Conservation (phyloP, 1,284 basidiomycete genomes). For the Anthracocystis panici-leucophaei region DNA sequence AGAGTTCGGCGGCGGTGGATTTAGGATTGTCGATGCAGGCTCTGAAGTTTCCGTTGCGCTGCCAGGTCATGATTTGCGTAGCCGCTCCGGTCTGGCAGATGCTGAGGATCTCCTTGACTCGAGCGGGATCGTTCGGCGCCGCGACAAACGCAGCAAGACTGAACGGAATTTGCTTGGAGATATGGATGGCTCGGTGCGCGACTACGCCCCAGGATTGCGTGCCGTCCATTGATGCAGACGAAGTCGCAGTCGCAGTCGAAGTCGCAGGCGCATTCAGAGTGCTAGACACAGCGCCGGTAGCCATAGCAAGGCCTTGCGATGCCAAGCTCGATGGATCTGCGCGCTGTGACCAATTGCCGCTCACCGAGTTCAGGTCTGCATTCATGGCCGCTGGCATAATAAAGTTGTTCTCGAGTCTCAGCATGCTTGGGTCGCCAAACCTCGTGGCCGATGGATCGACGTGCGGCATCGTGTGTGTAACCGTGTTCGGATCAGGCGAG, state of each 20-base stretch:
- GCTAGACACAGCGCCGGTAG: not conserved
- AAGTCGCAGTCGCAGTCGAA: not conserved
- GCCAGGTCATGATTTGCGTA: conserved; percentile 47
- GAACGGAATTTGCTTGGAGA: conserved; percentile 30
- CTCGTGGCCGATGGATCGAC: not conserved
- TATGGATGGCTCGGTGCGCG: conserved; percentile 23
- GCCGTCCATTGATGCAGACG: conserved; percentile 4
- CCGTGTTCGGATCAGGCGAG: conserved; percentile 7
- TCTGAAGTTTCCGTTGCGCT: conserved; percentile 41
- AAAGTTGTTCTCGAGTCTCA: conserved; percentile 26
- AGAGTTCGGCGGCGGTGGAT: conserved; percentile 18
- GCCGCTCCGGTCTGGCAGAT: conserved; percentile 32
- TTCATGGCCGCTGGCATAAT: conserved; percentile 18
- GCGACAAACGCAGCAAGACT: conserved; percentile 15
- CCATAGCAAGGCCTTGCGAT: not conserved
- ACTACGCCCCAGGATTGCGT: conserved; percentile 19
- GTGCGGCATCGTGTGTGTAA: not conserved
- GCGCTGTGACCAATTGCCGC: conserved; percentile 25
- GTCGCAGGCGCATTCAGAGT: no score
- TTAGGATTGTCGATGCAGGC: conserved; percentile 18
- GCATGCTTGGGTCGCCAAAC: conserved; percentile 18
- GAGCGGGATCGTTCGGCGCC: conserved; percentile 28
- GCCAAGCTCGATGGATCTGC: not conserved
- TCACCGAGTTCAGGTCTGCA: conserved; percentile 6
- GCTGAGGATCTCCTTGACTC: conserved; percentile 41